These are phyloP conservation scores for Baudoinia panamericana DNA, from an alignment of 495 filamentous ascomycete genomes.

Conservation along the genomic window DNA sequence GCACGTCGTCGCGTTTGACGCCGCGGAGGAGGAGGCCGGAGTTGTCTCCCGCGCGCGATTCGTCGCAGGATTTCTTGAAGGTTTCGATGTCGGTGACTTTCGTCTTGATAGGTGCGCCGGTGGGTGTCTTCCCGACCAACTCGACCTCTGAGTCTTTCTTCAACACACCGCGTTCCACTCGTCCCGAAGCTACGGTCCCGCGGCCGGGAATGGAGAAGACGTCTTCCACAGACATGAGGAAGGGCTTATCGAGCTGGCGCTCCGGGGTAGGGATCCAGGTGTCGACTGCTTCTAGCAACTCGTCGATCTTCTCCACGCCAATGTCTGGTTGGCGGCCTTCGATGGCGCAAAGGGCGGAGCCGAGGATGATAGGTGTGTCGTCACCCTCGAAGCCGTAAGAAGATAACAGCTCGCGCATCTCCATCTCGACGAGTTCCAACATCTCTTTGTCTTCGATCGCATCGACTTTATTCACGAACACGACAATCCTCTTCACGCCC, in stretches of 20 bases:
- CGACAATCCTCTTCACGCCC: slow-evolving; percentile 92
- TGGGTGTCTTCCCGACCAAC: slow-evolving; percentile 80
- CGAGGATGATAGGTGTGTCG: slow-evolving; percentile 89
- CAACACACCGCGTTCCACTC: slow-evolving; percentile 87
- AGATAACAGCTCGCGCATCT: slow-evolving; percentile 92
- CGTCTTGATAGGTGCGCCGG: slow-evolving; percentile 68
- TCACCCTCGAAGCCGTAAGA: slow-evolving; percentile 96
- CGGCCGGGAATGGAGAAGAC: slow-evolving; percentile 96
- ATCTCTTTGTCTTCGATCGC: slow-evolving; percentile 93
- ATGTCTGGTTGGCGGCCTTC: slow-evolving; percentile 78
- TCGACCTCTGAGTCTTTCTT: slow-evolving; percentile 91
- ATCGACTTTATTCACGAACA: slow-evolving; percentile 99
- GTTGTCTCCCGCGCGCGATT: slow-evolving; percentile 90
- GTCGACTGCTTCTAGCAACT: slow-evolving; percentile 80
- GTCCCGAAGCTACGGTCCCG: slow-evolving; percentile 91
- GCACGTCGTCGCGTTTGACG: slow-evolving; percentile 83
- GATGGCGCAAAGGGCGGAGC: slow-evolving; percentile 91
- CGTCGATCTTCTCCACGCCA: slow-evolving; percentile 70
- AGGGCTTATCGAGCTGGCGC: slow-evolving; percentile 88
- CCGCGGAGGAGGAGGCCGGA: slow-evolving; percentile 94
- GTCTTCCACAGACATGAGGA: slow-evolving; percentile 97
- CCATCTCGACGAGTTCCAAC: slow-evolving; percentile 99
- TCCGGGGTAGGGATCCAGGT: slow-evolving; percentile 89
- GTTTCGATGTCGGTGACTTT: slow-evolving; percentile 99
- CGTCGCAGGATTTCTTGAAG: slow-evolving; percentile 96